Percentiles rank a stretch among this genome's conserved stretches.
phyloP scores from a whole-genome alignment of 2,329 filamentous ascomycete species.

The Ophiostoma sp. region DNA sequence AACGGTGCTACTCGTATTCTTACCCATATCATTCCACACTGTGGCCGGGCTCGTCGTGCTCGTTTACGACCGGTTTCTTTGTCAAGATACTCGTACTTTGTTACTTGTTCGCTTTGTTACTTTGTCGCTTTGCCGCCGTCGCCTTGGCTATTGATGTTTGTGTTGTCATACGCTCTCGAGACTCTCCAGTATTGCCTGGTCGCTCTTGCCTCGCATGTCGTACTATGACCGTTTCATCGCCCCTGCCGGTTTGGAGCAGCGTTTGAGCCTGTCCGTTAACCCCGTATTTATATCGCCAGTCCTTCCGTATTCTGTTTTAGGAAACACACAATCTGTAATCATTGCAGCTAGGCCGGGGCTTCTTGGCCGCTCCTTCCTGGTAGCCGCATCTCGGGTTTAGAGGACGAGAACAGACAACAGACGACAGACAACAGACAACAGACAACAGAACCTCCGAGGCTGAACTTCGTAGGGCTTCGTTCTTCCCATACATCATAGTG shows the following conservation, averaged over 20 bases:
- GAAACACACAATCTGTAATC: slow-evolving; percentile 5
- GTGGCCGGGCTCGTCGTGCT: not conserved
- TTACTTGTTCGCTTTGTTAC: not conserved
- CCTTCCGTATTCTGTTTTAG: not conserved
- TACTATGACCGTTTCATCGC: not conserved
- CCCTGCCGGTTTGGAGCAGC: not conserved
- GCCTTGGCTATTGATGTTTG: no score
- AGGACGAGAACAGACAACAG: not conserved
- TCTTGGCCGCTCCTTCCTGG: not conserved
- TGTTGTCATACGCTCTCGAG: not conserved
- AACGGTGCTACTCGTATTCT: not conserved
- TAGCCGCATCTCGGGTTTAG: not conserved
- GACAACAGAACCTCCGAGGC: not conserved
- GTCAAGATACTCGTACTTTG: not conserved
- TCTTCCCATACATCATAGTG: not conserved
- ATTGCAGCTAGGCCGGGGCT: not conserved
- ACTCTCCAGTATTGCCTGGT: not conserved
- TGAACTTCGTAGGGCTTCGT: not conserved
- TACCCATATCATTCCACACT: not conserved
- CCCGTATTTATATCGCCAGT: not conserved
- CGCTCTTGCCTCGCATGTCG: not conserved
- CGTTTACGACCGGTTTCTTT: not conserved
- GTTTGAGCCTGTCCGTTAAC: not conserved
- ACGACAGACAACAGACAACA: not conserved
- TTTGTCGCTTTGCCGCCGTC: not conserved